These are phyloP conservation scores for Hypoxylon rickii DNA, from an alignment of 495 filamentous ascomycete genomes.

Conservation along the genomic window DNA sequence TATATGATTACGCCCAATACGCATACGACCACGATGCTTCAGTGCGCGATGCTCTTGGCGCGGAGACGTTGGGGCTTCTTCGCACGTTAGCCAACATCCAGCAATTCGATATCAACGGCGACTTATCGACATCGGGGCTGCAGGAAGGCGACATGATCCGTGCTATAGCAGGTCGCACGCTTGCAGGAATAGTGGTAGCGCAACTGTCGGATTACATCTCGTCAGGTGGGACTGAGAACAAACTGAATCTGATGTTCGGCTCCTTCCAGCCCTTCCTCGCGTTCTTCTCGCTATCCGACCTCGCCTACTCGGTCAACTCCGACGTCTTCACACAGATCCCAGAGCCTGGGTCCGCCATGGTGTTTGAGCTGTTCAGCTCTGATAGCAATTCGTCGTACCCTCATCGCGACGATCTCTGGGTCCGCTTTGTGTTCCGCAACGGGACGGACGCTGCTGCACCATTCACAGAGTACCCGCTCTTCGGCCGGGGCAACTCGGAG, in stretches of 20 bases:
- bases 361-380: constrained; percentile 50
- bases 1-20: constrained; percentile 51
- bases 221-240: constrained; percentile 32
- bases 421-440: constrained; percentile 48
- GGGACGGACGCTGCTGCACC: constrained; percentile 30
- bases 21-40: constrained; percentile 43
- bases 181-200: constrained; percentile 37
- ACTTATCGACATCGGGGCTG: constrained; percentile 37
- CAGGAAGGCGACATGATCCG: constrained; percentile 42
- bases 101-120: constrained; percentile 42
- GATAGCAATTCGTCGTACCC: constrained; percentile 32
- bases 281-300: constrained; percentile 45
- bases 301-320: constrained; percentile 21
- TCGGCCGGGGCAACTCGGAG: constrained; percentile 36
- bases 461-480: constrained; percentile 38
- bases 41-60: constrained; percentile 23
- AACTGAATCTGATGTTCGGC: constrained; percentile 49
- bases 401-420: constrained; percentile 34
- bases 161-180: constrained; percentile 47
- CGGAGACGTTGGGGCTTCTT: constrained; percentile 32
- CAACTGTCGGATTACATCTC: constrained; percentile 40
- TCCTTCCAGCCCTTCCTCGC: constrained; percentile 49
- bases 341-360: constrained; percentile 44
- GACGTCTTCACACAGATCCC: constrained; percentile 41
- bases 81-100: constrained; percentile 39